These are phyloP conservation scores for Phlegmacium glaucopus DNA, from an alignment of 768 basidiomycete species.

Conservation along the genomic window DNA sequence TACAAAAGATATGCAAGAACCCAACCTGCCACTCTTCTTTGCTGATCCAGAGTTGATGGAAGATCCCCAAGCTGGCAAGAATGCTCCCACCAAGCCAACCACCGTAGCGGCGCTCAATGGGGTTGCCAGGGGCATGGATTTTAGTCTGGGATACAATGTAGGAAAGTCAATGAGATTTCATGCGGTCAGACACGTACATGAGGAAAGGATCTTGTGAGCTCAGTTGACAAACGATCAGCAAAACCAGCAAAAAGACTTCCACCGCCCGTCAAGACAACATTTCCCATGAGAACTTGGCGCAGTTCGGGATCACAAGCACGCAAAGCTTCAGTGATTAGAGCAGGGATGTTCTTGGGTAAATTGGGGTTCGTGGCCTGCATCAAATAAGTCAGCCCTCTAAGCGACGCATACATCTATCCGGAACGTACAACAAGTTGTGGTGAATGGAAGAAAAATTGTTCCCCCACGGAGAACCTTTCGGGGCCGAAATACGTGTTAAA, in stretches of 20 bases:
- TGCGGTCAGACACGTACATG: constrained; percentile 55
- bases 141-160: constrained; percentile 53
- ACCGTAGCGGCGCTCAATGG: constrained; percentile 85
- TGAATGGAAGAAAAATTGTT: constrained; percentile 83
- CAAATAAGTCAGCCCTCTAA: constrained; percentile 3
- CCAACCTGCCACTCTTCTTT: constrained; percentile 88
- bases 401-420: constrained; percentile 3
- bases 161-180: not conserved
- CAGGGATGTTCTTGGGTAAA: constrained; percentile 71
- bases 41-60: constrained; percentile 97
- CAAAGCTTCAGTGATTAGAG: constrained; percentile 75
- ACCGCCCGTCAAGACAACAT: constrained; percentile 95
- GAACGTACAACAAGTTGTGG: constrained; percentile 48
- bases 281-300: constrained; percentile 84
- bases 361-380: constrained; percentile 52
- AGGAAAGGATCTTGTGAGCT: constrained; percentile 71
- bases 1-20: constrained; percentile 2
- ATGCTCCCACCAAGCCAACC: constrained; percentile 97
- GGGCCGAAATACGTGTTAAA: constrained; percentile 79
- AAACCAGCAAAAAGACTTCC: constrained; percentile 86
- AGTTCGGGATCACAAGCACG: constrained; percentile 89
- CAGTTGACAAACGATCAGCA: constrained; percentile 74
- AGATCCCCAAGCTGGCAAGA: constrained; percentile 91
- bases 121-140: constrained; percentile 89
- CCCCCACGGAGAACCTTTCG: constrained; percentile 82